phyloP scores from a whole-genome alignment of 1,139 yeast species.

The Blastobotrys arbuscula region DNA sequence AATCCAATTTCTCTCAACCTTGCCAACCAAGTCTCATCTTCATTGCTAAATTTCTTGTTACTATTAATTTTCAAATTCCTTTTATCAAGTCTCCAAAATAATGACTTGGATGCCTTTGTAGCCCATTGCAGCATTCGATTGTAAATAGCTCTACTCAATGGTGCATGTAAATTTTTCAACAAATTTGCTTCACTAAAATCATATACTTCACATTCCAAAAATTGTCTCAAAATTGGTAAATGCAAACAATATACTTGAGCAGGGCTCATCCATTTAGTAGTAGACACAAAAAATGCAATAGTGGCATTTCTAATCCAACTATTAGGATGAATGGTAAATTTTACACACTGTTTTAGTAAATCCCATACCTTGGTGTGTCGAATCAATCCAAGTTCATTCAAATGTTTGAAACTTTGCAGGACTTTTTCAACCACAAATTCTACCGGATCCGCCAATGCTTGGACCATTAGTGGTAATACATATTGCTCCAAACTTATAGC shows the following conservation, averaged over 20 bases:
- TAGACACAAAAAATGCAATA: conserved; percentile 53
- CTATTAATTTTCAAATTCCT: not conserved
- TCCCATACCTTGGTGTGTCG: conserved; percentile 46
- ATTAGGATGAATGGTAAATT: conserved; percentile 74
- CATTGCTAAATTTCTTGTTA: conserved; percentile 27
- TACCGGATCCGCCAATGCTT: conserved; percentile 76
- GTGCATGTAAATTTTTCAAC: conserved; percentile 58
- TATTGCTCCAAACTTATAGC: conserved; percentile 80
- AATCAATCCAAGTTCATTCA: conserved; percentile 52
- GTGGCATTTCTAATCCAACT: conserved; percentile 77
- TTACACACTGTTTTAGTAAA: conserved; percentile 43
- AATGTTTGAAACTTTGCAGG: conserved; percentile 55
- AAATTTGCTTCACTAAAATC: conserved; percentile 60
- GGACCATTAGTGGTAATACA: conserved; percentile 74
- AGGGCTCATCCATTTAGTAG: conserved; percentile 55
- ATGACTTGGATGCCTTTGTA: conserved; percentile 53
- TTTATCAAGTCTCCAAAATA: conserved; percentile 65
- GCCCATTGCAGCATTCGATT: conserved; percentile 73
- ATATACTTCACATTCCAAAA: conserved; percentile 67
- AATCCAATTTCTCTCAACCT: conserved; percentile 67
- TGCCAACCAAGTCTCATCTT: conserved; percentile 72
- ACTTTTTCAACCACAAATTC: conserved; percentile 79
- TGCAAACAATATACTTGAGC: conserved; percentile 82
- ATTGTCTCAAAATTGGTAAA: conserved; percentile 76
- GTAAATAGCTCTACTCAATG: conserved; percentile 61